Conservation (phyloP, 2,329 filamentous ascomycete genomes). For the Pseudonectria buxi region DNA sequence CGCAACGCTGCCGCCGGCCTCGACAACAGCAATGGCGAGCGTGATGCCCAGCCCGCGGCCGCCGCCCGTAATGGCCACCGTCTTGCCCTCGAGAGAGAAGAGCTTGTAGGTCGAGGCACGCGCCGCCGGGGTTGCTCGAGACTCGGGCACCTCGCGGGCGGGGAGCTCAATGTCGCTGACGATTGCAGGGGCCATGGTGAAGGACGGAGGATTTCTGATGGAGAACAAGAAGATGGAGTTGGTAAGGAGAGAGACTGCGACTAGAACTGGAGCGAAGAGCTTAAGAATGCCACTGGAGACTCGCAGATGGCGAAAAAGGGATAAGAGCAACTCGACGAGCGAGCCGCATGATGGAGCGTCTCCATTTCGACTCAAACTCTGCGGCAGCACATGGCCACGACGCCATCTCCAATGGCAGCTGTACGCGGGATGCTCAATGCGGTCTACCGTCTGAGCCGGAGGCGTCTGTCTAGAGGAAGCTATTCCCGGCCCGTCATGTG, state of each 20-base stretch:
- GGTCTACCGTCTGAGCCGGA: no score
- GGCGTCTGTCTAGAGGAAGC: no score
- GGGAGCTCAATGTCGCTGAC: constrained; percentile 24
- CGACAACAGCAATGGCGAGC: constrained; percentile 40
- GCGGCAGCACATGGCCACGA: constrained; percentile 3
- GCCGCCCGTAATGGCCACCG: constrained; percentile 43
- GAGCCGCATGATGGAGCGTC: neutral
- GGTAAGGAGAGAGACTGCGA: no score
- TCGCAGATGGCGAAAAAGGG: no score
- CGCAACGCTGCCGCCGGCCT: constrained; percentile 42
- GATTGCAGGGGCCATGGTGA: constrained; percentile 21
- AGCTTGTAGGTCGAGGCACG: constrained; percentile 23
- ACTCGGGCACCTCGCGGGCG: constrained; percentile 22
- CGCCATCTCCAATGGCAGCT: constrained; percentile 4
- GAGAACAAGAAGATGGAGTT: neutral
- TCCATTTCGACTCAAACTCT: constrained; percentile 1
- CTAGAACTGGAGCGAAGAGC: no score
- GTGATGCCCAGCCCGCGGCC: constrained; percentile 45
- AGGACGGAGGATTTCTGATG: neutral
- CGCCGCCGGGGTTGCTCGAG: constrained; percentile 25
- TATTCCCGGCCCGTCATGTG: no score
- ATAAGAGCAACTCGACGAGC: neutral
- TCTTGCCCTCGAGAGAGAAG: constrained; percentile 40
- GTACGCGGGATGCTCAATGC: constrained; percentile 8
- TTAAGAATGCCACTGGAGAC: no score